Base-by-base conservation (phyloP, 2,329 filamentous ascomycete species). In the Talaromyces verruculosus region DNA sequence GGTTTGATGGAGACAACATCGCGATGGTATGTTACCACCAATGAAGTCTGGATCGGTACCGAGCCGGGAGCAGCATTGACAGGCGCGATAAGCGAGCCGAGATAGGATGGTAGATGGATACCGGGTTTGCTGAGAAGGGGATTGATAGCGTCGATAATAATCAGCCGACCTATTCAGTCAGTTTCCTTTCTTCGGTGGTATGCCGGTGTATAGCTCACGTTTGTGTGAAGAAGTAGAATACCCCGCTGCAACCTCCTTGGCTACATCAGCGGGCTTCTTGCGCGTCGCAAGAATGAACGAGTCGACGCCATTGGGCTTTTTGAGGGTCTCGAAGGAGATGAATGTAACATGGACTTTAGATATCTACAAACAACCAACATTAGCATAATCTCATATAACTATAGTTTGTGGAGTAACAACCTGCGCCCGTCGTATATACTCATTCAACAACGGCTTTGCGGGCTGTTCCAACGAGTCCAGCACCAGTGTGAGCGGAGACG, bases 391-490 rank as follows among this genome's bases (percentile, higher is more conserved):
- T 8, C 37, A 63, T 25, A 25, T 49, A 8, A 51, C 19, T 51
- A 6, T 15, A 7, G 13, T 30, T 11, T 11, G 13, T 22, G 13
- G 13, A 4, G 30, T 37, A 35, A 5, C 53, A 28, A 91, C 91
- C 82, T 89, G 91, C 64, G 91, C 92, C 71, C 93, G 85, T 57
- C 84, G 82, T 63, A 91, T 86, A 77, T 94, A 91, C 77, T 97
- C 93, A 19, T 82, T 80, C 1, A 94, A 69, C 3, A 97, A 79
- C 0, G 89, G 88, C 35, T 83, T 84, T 6, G 88, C 91, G 30
- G 89, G 88, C 79, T 97, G 93, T 79, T 96, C 92, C 35, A 97
- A 83, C 39, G 85, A 91, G 77, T 98, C 94, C 65, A 97, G 83
- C 2, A 97, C 79, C 30, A 98, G 82, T 0, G 93, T 97, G 73